These are phyloP conservation scores for Eucalyptus fibrosa DNA, from an alignment of 345 rosid species.

Conservation along the genomic window DNA sequence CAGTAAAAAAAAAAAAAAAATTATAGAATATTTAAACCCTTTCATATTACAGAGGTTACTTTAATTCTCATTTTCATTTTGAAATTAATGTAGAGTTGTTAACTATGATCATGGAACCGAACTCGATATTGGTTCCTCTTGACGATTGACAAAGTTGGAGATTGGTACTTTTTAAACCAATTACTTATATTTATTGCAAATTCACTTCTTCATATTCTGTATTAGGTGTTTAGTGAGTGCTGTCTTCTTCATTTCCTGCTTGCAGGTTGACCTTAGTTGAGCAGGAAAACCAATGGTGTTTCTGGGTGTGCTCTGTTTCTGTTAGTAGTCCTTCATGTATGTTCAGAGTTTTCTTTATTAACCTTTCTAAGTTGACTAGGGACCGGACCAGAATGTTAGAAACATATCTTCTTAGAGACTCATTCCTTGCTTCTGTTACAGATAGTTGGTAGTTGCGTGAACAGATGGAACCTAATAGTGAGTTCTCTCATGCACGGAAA, in stretches of 20 bases:
- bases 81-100: not conserved
- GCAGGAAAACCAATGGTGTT: not conserved
- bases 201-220: not conserved
- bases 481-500: not conserved
- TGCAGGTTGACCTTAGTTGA: not conserved
- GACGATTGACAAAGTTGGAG: not conserved
- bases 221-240: not conserved
- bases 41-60: too few species aligned
- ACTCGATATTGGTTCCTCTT: rapidly evolving
- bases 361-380: not conserved
- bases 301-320: not conserved
- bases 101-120: rapidly evolving
- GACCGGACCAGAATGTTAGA: too few species aligned
- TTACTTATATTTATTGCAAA: not conserved
- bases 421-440: too few species aligned
- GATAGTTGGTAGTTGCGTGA: not conserved
- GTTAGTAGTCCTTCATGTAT: not conserved
- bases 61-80: too few species aligned
- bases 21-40: not conserved
- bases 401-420: not conserved
- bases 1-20: too few species aligned
- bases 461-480: not conserved
- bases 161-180: not conserved
- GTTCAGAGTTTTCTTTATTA: rapidly evolving
- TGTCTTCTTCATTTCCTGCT: not conserved